Evolutionary conservation across 2,329 filamentous ascomycete genomes (phyloP).

Genomic region (Pseudogymnoascus sp.): DNA sequence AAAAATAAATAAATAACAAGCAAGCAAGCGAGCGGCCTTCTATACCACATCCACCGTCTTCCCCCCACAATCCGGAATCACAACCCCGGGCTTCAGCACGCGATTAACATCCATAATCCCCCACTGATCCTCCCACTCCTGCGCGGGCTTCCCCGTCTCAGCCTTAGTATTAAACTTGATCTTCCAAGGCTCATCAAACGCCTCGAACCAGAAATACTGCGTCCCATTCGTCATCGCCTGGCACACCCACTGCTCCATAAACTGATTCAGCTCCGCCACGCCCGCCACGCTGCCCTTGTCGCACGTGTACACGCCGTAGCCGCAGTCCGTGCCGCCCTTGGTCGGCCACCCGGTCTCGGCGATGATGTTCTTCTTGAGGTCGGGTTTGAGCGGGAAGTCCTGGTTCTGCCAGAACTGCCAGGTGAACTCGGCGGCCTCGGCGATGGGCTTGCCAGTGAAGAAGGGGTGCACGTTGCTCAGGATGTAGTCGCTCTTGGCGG

Average conservation of each 20-base stretch:
- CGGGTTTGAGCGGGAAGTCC: slow-evolving; percentile 54
- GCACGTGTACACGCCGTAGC: slow-evolving; percentile 45
- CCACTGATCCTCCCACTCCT: slow-evolving; percentile 90
- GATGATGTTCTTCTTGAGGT: slow-evolving; percentile 65
- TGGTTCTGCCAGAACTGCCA: slow-evolving; percentile 70
- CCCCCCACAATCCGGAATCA: slow-evolving; percentile 80
- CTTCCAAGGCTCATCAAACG: slow-evolving; percentile 97
- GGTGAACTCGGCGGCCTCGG: slow-evolving; percentile 70
- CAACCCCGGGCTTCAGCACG: slow-evolving; percentile 74
- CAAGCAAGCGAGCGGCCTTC: no score
- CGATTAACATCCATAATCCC: slow-evolving; percentile 80
- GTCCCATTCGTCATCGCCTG: slow-evolving; percentile 71
- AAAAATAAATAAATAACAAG: no score
- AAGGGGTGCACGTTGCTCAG: slow-evolving; percentile 98
- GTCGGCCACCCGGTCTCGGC: slow-evolving; percentile 90
- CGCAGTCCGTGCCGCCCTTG: slow-evolving; percentile 72
- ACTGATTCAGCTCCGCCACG: slow-evolving; percentile 72
- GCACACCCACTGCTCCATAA: slow-evolving; percentile 82
- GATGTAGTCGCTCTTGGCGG: slow-evolving; percentile 67
- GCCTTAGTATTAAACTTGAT: slow-evolving; percentile 54
- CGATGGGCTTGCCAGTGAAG: slow-evolving; percentile 69
- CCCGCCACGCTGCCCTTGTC: slow-evolving; percentile 65
- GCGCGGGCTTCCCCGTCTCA: slow-evolving; percentile 37
- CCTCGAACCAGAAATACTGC: slow-evolving; percentile 95
- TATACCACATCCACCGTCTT: slow-evolving; percentile 43